Evolutionary conservation across 1,284 basidiomycete species (phyloP), one percentile per base, ranked within the genome.

Genomic region (Tilletiopsis washingtonensis): DNA sequence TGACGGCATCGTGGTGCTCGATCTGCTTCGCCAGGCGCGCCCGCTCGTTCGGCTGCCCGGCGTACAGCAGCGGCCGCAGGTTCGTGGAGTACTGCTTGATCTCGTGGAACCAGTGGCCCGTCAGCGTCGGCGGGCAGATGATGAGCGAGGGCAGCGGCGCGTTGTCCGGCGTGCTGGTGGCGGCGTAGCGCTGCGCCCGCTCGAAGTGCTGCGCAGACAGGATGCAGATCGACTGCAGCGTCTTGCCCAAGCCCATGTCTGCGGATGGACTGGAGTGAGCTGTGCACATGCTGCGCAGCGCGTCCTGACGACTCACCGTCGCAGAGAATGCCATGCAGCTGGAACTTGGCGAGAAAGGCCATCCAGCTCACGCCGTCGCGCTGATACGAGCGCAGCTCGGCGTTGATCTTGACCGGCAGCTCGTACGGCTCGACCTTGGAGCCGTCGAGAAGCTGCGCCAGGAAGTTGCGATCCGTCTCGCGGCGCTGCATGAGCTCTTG

Each of bases 241-340:
- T 97, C 78, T 99, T 99, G 24, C 94, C 94, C 5, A 99, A 82
- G 58, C 94, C 94, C 93, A 98, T 98, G 70, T 97, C n/a, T n/a
- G n/a, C n/a, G n/a, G n/a, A n/a, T n/a, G n/a, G n/a, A n/a, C n/a
- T n/a, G n/a, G n/a, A n/a, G n/a, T n/a, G n/a, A n/a, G n/a, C n/a
- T n/a, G n/a, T n/a, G n/a, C n/a, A n/a, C n/a, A n/a, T n/a, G n/a
- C n/a, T n/a, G n/a, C n/a, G n/a, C n/a, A n/a, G n/a, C n/a, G n/a
- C n/a, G n/a, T n/a, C n/a, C n/a, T n/a, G n/a, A n/a, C 88, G 91
- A n/a, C n/a, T n/a, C n/a, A n/a, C n/a, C 93, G 72, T 99, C 94
- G 73, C 94, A 99, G 25, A 99, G 82, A 62, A 98, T 90, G 19
- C 94, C 94, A 74, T 99, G 94, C 4, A 99, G 76, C 73, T 98